Conservation (phyloP, 805 yeast genomes). For the Lachancea dasiensis region DNA sequence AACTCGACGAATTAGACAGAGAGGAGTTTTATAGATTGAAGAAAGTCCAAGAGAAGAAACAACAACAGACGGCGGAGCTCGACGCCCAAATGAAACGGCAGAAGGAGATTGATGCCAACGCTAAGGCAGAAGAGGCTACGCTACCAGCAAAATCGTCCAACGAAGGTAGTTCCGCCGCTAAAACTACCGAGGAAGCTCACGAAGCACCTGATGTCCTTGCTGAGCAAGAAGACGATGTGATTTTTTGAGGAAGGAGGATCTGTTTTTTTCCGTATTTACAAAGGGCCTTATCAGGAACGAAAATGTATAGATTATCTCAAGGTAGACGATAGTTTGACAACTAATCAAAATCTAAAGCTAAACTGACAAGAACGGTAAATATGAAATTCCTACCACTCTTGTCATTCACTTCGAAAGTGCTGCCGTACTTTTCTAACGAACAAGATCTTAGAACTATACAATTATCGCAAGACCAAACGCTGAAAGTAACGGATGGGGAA, state of each 20-base stretch:
- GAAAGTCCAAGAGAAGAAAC: slow-evolving; percentile 93
- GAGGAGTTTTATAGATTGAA: slow-evolving; percentile 96
- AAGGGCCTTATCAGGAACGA: not conserved
- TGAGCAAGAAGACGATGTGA: slow-evolving; percentile 42
- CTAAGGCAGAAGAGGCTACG: slow-evolving; percentile 18
- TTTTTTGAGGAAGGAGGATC: slow-evolving; percentile 37
- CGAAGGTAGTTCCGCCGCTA: slow-evolving; percentile 17
- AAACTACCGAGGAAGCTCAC: slow-evolving; percentile 12
- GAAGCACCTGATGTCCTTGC: slow-evolving; percentile 28
- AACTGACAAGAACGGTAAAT: too few species aligned
- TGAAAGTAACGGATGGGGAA: slow-evolving; percentile 37
- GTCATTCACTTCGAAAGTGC: not conserved
- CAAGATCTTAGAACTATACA: slow-evolving; percentile 23
- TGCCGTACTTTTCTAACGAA: slow-evolving; percentile 6
- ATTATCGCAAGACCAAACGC: slow-evolving; percentile 19
- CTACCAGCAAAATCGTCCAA: too few species aligned
- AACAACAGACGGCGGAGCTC: slow-evolving; percentile 61
- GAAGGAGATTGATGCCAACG: slow-evolving; percentile 18
- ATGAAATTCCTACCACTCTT: slow-evolving; percentile 4
- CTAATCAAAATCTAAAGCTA: too few species aligned
- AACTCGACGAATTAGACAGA: slow-evolving; percentile 94
- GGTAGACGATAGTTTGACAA: too few species aligned
- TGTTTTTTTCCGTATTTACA: too few species aligned
- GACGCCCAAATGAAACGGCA: slow-evolving; percentile 43
- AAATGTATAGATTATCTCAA: not conserved